Evolutionary conservation across 2,329 filamentous ascomycete species (phyloP).

Genomic region (Mariannaea elegans): DNA sequence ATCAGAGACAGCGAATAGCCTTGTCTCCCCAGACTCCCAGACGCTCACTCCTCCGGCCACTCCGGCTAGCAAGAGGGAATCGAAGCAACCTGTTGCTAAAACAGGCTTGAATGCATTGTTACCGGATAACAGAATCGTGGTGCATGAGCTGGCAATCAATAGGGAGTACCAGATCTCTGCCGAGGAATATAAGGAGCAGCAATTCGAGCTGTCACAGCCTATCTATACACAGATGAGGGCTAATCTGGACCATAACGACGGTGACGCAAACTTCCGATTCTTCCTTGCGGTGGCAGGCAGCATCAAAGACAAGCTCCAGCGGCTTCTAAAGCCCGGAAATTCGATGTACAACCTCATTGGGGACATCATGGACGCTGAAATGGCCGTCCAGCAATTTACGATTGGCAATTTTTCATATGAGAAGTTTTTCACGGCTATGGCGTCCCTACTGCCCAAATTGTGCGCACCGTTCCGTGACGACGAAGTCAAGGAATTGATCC

Average conservation of each 20-base stretch:
- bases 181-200: constrained; percentile 66
- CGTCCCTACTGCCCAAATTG: constrained; percentile 77
- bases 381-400: constrained; percentile 73
- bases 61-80: constrained; percentile 52
- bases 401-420: constrained; percentile 82
- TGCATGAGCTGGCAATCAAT: constrained; percentile 84
- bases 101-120: constrained; percentile 63
- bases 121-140: constrained; percentile 77
- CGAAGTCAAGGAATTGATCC: constrained; percentile 74
- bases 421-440: constrained; percentile 81
- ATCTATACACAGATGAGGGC: constrained; percentile 66
- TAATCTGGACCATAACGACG: constrained; percentile 72
- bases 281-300: constrained; percentile 76
- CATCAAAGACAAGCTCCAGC: constrained; percentile 76
- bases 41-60: constrained; percentile 64
- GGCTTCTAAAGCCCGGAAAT: constrained; percentile 74
- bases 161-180: constrained; percentile 78
- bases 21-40: constrained; percentile 55
- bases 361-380: constrained; percentile 77
- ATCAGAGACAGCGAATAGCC: constrained; percentile 48
- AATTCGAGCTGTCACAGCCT: constrained; percentile 57
- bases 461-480: constrained; percentile 84
- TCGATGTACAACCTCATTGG: constrained; percentile 79
- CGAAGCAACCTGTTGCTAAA: constrained; percentile 48
- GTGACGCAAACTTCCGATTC: constrained; percentile 71